Evolutionary conservation across 805 yeast species (phyloP), one percentile per base, ranked within the genome.

Genomic region (Myxozyma udenii): DNA sequence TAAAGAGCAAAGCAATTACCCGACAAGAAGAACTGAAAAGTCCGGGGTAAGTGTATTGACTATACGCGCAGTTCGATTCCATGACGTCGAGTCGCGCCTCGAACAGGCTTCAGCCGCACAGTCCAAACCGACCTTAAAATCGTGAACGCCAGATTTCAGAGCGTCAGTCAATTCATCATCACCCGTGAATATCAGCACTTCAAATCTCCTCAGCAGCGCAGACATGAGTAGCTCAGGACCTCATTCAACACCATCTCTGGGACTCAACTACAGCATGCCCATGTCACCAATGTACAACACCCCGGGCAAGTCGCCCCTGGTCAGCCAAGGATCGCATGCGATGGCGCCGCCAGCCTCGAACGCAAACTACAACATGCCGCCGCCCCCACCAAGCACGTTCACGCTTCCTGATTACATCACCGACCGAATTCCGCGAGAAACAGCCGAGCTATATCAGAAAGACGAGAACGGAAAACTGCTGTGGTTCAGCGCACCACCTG

Each of bases 331-430:
- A 28, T 35, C 28, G 45, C 53, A 37, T 18, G 46, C 26, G 43
- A 30, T 18, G 23, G 30, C 22, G 28, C 30, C 46, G 39, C 41
- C 56, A 21, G 50, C 51, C 18, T 25, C 51, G 23, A 23, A 32
- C 21, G 24, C 65, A 3, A 51, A 49, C 18, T 63, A 59, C 24
- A 58, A 62, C 12, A 32, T 42, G n/a, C 66, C 68, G 18, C 68
- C 69, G 1, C 64, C 58, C 11, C 70, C 71, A 1, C 68, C 69
- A 12, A 55, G 63, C 18, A 63, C 70, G 40, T 67, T 67, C 50
- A 68, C 69, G 16, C 57, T 67, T 33, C 68, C 71, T 1, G 67
- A 64, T 2, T 55, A 52, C 36, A 53, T 61, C 22, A 53, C 60
- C n/a, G 58, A 53, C 22, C 37, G 46, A 19, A 49, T 62, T 37